Evolutionary conservation across 495 filamentous ascomycete species (phyloP), one percentile per base, ranked within the genome.

Genomic region (Aspergillus panamensis): DNA sequence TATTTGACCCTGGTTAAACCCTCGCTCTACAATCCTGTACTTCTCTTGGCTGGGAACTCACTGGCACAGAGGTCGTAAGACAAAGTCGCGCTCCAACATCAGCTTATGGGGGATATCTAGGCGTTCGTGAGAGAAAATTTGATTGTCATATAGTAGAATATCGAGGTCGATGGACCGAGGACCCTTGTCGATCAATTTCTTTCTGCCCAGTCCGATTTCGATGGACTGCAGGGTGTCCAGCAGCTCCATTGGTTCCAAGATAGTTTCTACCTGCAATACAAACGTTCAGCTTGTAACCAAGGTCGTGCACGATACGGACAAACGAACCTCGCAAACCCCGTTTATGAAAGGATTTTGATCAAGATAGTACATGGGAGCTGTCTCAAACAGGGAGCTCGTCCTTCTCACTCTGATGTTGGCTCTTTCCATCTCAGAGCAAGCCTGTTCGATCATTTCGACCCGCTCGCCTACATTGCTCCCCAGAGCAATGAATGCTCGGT

Each of bases 391-490:
- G 53, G 85, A 84, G 67, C 94, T 97, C 0, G 93, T 96, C 63
- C 86, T 76, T 53, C 83, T 80, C 39, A 98, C 81, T 55, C 75
- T 82, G 69, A 97, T 90, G 48, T 80, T 84, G 33, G 82, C 75
- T 30, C 72, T 68, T 51, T 87, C 82, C 84, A 98, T 88, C 64
- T 87, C 82, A 19, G 76, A 77, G 69, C 91, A 91, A 1, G 94
- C 92, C 55, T 79, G 74, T 70, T 96, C 91, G 47, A 98, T 92
- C 82, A 84, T 87, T 37, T 75, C 79, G 35, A 95, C 76, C 29
- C 92, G 86, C 68, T 97, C 90, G 10, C 94, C 94, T 17, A 96
- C 71, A 74, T 98, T 98, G 70, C 93, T 96, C 6, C 94, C 94
- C 6, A 98, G 73, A 9, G 95, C 94, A 62, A 98, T 85, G 63